A percentile compares a stretch with the other conserved stretches of the same genome.
Evolutionary conservation across 495 filamentous ascomycete genomes (phyloP).

Genomic region (Hypoxylon fuscum): DNA sequence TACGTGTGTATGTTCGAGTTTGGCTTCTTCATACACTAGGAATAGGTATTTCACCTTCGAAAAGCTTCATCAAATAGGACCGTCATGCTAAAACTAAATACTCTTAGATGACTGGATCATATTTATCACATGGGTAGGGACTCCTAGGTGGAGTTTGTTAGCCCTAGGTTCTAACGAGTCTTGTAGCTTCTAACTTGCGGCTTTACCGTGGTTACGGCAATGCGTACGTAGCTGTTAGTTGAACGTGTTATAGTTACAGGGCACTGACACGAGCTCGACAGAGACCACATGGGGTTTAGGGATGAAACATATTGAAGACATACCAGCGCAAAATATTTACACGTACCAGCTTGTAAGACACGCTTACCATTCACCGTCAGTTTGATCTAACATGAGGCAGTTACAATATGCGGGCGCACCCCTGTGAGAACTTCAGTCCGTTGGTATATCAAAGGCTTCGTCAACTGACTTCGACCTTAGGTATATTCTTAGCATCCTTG

Average conservation of each 20-base stretch:
- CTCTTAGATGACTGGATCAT: slow-evolving; percentile 30
- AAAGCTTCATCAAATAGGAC: neutral
- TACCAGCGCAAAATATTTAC: slow-evolving; percentile 12
- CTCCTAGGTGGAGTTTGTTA: neutral
- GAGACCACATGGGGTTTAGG: slow-evolving; percentile 34
- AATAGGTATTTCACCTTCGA: slow-evolving; percentile 8
- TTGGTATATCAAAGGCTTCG: neutral
- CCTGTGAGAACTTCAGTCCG: slow-evolving; percentile 15
- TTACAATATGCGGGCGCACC: slow-evolving; percentile 19
- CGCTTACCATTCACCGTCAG: neutral
- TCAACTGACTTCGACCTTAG: slow-evolving; percentile 20
- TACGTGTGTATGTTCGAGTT: slow-evolving; percentile 26
- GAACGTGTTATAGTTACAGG: neutral
- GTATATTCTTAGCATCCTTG: slow-evolving; percentile 56
- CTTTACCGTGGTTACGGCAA: slow-evolving; percentile 9
- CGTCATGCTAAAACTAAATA: neutral
- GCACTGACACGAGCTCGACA: slow-evolving; percentile 5
- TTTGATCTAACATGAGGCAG: slow-evolving; percentile 12
- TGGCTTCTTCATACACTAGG: slow-evolving; percentile 13
- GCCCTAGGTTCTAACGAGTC: neutral
- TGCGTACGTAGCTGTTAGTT: slow-evolving; percentile 8
- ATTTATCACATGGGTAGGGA: slow-evolving; percentile 23
- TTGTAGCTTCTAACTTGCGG: slow-evolving; percentile 17
- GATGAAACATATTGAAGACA: slow-evolving; percentile 14
- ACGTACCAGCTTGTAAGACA: slow-evolving; percentile 17